Evolutionary conservation across 495 filamentous ascomycete genomes (phyloP).

Genomic region (Tuber umbilicatum): DNA sequence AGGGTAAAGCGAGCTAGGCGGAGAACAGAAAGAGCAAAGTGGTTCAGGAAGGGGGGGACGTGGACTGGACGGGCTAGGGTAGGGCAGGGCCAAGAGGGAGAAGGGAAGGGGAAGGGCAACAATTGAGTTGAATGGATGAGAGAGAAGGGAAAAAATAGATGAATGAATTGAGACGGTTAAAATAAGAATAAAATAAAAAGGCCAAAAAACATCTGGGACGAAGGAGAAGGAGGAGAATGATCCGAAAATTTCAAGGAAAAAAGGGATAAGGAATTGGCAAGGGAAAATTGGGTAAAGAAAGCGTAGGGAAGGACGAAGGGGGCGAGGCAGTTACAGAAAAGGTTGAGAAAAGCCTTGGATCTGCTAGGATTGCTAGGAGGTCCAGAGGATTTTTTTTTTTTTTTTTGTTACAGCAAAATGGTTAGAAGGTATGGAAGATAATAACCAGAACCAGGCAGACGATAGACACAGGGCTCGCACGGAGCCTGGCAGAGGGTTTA

Average conservation of each 20-base stretch:
- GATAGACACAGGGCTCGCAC: not conserved
- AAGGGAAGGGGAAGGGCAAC: constrained; percentile 26
- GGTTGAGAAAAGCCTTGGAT: constrained; percentile 3
- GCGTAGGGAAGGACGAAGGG: constrained; percentile 8
- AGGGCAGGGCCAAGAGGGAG: constrained; percentile 31
- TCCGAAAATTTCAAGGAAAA: constrained; percentile 10
- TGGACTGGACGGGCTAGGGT: constrained; percentile 27
- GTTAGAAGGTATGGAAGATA: not conserved
- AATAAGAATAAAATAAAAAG: constrained; percentile 15
- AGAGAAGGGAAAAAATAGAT: constrained; percentile 15
- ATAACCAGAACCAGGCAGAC: not conserved
- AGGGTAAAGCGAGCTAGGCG: constrained; percentile 25
- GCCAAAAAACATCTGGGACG: constrained; percentile 26
- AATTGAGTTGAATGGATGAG: constrained; percentile 24
- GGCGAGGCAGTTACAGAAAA: constrained; percentile 8
- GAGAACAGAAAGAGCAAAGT: constrained; percentile 29
- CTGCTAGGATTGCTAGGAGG: not conserved
- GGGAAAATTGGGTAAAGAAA: not conserved
- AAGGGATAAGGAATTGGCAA: constrained; percentile 10
- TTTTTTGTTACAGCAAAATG: not conserved
- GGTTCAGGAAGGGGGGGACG: constrained; percentile 27
- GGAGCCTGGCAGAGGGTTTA: not conserved
- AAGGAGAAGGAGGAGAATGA: constrained; percentile 21
- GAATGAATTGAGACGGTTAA: constrained; percentile 21
- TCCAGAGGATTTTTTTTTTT: not conserved